phyloP scores from a whole-genome alignment of 208 protist species.

The Zelonia costaricensis region DNA sequence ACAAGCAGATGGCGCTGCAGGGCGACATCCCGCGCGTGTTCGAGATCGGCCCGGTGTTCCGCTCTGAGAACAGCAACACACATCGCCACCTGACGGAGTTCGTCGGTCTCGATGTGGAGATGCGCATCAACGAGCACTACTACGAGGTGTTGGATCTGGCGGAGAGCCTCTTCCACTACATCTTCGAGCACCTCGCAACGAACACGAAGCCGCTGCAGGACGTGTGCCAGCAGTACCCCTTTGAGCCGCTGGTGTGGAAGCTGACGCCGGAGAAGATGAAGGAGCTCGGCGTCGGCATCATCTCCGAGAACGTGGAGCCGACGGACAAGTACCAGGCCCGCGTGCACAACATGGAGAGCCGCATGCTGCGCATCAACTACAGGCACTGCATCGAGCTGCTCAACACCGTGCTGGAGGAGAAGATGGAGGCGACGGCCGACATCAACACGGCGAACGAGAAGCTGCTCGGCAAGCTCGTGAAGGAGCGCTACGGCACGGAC shows the following conservation, averaged over 20 bases:
- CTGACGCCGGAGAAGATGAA: conserved; percentile 78
- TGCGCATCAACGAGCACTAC: conserved; percentile 99
- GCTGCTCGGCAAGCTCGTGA: conserved; percentile 96
- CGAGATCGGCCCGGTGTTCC: conserved; percentile 98
- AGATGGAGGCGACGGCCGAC: conserved; percentile 87
- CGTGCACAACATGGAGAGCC: conserved; percentile 74
- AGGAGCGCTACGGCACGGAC: conserved; percentile 98
- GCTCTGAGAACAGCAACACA: conserved; percentile 99
- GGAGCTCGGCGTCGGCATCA: conserved; percentile 84
- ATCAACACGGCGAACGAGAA: conserved; percentile 97
- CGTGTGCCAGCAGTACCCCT: conserved; percentile 93
- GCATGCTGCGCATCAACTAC: conserved; percentile 93
- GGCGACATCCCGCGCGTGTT: conserved; percentile 96
- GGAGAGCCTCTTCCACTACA: conserved; percentile 96
- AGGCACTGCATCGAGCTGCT: conserved; percentile 94
- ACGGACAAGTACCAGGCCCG: conserved; percentile 81
- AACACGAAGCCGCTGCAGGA: conserved; percentile 85
- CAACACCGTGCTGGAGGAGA: conserved; percentile 83
- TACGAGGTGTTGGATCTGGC: conserved; percentile 98
- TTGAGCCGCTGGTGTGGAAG: conserved; percentile 90
- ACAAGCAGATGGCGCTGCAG: conserved; percentile 99
- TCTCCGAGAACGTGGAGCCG: conserved; percentile 64
- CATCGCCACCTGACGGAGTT: conserved; percentile 99
- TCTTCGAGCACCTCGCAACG: conserved; percentile 93
- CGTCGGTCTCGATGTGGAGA: conserved; percentile 99